Evolutionary conservation across 208 protist genomes (phyloP), one percentile per base, ranked within the genome.

Genomic region (Acanthamoeba culbertsoni): DNA sequence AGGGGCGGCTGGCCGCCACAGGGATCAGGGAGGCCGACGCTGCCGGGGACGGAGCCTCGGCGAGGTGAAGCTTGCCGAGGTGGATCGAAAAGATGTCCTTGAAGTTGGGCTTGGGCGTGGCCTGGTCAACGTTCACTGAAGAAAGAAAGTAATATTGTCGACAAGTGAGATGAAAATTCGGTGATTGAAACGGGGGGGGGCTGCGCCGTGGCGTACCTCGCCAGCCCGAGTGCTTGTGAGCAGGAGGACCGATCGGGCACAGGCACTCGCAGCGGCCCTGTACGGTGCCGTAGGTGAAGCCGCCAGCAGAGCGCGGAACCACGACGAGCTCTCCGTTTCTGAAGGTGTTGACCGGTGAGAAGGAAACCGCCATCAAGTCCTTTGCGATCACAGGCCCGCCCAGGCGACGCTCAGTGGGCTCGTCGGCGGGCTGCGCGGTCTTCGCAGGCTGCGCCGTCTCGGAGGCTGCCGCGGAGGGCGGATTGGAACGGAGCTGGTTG

Each of bases 31-130:
- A 62, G 33, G 75, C 18, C 40, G 37, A 2, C n/a, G 42, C 31
- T 2, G 12, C 1, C 40, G 75, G 28, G 10, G 75, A 42, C 14
- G 48, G 18, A 23, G 5, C 42, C 73, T 7, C 75, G 33, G 75
- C 75, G 26, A 86, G 35, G 48, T 86, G 75, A 33, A 86, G 75
- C 75, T 86, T 86, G 1, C 75, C 75, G 45, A 86, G 75, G 43
- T 86, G 75, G 10, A 31, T n/a, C 20, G 75, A 31, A 31, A 86
- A 86, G 42, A 86, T 57, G 75, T 86, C 75, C 48, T 86, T 73
- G 63, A 73, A 73, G 63, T 73, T 73, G 35, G 63, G 26, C 35
- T 73, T 73, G 63, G 63, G 63, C 63, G 16, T 20, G 63, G 63
- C n/a, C 35, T 73, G 63, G 35, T 73, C 63, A 23, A 73, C 63